Conservation (phyloP, 2,329 filamentous ascomycete genomes). For the Colletotrichum tanaceti region DNA sequence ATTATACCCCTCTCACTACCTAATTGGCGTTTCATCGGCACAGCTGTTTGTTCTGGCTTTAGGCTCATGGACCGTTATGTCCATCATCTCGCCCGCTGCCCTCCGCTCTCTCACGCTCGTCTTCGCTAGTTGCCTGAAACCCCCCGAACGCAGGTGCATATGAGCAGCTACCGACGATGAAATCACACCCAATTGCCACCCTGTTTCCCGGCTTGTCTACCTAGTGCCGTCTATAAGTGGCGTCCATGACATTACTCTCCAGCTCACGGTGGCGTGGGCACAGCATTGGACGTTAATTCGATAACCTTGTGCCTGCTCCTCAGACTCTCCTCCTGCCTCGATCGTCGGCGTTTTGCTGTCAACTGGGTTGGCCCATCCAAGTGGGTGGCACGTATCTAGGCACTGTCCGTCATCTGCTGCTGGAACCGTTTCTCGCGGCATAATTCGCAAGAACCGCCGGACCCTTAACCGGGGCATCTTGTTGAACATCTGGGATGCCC, state of each 20-base stretch:
- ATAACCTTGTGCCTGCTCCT: constrained; percentile 1
- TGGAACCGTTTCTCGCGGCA: constrained; percentile 9
- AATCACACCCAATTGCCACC: constrained; percentile 4
- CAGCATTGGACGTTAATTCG: constrained; percentile 3
- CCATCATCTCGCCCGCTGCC: constrained; percentile 1
- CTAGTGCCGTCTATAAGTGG: background rate
- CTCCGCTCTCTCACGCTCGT: constrained; percentile 9
- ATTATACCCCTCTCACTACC: constrained; percentile 8
- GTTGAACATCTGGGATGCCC: constrained; percentile 9
- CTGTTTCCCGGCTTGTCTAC: constrained; percentile 1
- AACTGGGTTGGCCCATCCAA: constrained; percentile 26
- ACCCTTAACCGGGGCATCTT: constrained; percentile 23
- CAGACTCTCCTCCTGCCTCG: background rate
- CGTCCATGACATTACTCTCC: background rate
- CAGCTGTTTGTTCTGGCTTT: background rate
- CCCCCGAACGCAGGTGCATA: constrained; percentile 8
- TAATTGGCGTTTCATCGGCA: background rate
- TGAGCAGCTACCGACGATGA: constrained; percentile 13
- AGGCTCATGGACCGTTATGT: constrained; percentile 5
- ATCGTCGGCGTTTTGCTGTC: constrained; percentile 15
- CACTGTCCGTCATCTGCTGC: constrained; percentile 5
- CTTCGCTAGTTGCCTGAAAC: constrained; percentile 25
- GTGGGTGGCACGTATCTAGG: constrained; percentile 24
- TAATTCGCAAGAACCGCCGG: constrained; percentile 22
- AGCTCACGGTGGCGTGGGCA: background rate